These are phyloP conservation scores for Salix dunnii DNA, from an alignment of 345 rosid species.

Conservation along the genomic window DNA sequence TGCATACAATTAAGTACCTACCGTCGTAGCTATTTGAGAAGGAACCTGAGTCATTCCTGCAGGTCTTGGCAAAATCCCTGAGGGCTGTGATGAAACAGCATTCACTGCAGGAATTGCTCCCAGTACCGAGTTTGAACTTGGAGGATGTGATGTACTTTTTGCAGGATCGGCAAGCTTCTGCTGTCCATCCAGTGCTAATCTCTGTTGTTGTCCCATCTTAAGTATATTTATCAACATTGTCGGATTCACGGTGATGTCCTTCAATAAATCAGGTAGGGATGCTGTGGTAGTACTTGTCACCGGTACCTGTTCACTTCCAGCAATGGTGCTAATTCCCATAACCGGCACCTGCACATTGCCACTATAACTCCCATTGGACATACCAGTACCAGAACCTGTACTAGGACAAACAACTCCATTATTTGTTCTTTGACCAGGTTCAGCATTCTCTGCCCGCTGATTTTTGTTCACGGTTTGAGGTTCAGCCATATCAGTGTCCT, in stretches of 20 bases:
- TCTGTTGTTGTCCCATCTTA: conserved; percentile 72
- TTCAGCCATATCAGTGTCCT: conserved; percentile 44
- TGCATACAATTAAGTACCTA: conserved; percentile 36
- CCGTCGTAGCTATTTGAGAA: conserved; percentile 34
- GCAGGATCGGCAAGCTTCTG: conserved; percentile 33
- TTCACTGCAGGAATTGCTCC: conserved; percentile 39
- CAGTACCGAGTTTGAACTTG: conserved; percentile 35
- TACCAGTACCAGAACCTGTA: conserved; percentile 29
- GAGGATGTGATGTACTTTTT: conserved; percentile 38
- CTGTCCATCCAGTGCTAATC: conserved; percentile 43
- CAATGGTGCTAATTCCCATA: conserved; percentile 25
- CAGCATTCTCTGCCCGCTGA: conserved; percentile 24
- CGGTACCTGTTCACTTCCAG: conserved; percentile 11
- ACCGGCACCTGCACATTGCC: conserved; percentile 37
- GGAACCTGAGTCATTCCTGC: conserved; percentile 40
- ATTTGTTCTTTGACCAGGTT: conserved; percentile 40
- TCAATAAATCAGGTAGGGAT: conserved; percentile 53
- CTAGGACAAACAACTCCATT: conserved; percentile 35
- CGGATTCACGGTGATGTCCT: conserved; percentile 75
- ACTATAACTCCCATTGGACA: conserved; percentile 25
- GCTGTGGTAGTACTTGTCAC: not conserved
- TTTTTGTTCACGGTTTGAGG: conserved; percentile 32
- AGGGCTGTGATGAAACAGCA: conserved; percentile 30
- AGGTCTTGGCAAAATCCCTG: conserved; percentile 46
- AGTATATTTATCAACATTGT: conserved; percentile 60